Conservation (phyloP, 306 rosid genomes). For the Echinosophora koreensis region DNA sequence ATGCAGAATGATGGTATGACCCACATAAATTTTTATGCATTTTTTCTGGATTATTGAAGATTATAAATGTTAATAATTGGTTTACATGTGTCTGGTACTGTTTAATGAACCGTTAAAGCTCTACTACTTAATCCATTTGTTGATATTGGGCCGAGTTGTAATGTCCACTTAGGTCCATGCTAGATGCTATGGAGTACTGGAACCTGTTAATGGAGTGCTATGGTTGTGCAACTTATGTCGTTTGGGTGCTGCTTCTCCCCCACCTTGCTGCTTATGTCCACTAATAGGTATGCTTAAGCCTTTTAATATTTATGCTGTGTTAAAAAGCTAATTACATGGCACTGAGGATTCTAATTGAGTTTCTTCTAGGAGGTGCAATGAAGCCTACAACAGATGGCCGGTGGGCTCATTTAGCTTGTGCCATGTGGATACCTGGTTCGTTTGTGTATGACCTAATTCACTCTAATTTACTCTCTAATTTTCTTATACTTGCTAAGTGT, state of each 20-base stretch:
- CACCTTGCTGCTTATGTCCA: conserved; percentile 97
- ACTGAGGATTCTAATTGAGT: conserved; percentile 44
- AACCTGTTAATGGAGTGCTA: conserved; percentile 87
- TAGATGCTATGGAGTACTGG: conserved; percentile 95
- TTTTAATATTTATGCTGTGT: conserved; percentile 37
- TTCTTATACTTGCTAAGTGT: conserved; percentile 49
- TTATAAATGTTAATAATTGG: conserved; percentile 5
- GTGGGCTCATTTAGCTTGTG: conserved; percentile 99
- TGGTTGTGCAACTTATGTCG: conserved; percentile 99
- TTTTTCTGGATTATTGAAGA: background rate
- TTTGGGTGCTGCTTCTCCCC: conserved; percentile 77
- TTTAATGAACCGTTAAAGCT: conserved; percentile 30
- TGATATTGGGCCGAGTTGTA: conserved; percentile 33
- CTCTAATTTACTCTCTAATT: conserved; percentile 15
- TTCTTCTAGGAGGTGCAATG: conserved; percentile 95
- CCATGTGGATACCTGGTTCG: conserved; percentile 99
- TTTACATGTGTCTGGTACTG: conserved; percentile 6
- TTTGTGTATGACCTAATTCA: conserved; percentile 44
- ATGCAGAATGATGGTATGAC: conserved; percentile 98
- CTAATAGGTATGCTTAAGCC: conserved; percentile 73
- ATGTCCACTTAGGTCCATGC: conserved; percentile 80
- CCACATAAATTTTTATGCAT: conserved; percentile 1
- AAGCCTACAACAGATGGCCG: conserved; percentile 98
- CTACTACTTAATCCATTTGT: conserved; percentile 38
- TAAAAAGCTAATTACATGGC: conserved; percentile 3